Base-by-base conservation (phyloP, 176 grass and related monocot genomes). In the Poa pratensis region DNA sequence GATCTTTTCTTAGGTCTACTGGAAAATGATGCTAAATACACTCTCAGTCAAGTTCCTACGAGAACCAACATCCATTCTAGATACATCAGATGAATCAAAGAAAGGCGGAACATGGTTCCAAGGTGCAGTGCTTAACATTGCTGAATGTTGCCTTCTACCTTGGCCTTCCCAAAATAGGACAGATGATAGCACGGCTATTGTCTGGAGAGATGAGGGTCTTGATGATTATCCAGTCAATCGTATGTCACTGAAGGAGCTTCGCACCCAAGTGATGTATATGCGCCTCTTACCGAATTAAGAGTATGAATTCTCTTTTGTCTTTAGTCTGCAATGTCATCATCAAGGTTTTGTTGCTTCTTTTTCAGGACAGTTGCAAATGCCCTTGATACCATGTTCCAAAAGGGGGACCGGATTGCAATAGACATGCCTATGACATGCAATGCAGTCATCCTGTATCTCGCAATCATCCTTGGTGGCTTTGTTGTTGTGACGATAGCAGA, bases 341-440 rank as follows among this genome's bases (percentile, higher is more conserved):
- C 10, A 35, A 75, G 69, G 18, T 19, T 74, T 52, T 78, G 45
- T 76, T 69, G 34, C 71, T 27, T 82, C 39, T 48, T 40, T 95
- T 80, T 35, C 84, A 98, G 93, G 84, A 80, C 71, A 35, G 93
- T 95, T 64, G 96, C 93, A 85, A 87, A 88, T 86, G 91, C 93
- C 1, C 86, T 98, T 75, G 93, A 95, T 81, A 89, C 89, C 74
- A 85, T 98, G 78, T 95, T 98, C 73, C 82, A 57, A 14, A 90
- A 94, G 50, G 96, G 89, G 55, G 96, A 95, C 59, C 83, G 69
- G 60, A 92, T 98, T 87, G 96, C 96, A 75, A 94, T 95, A 61
- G 91, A 98, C 73, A 98, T 95, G 96, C 96, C 96, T 85, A 94
- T 98, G 96, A 95, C 96, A 75, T 98, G 91, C 80, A 87, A 89